Evolutionary conservation across 2,329 filamentous ascomycete species (phyloP), one percentile per base, ranked within the genome.

Genomic region (Lasiodiplodia hormozganensis): DNA sequence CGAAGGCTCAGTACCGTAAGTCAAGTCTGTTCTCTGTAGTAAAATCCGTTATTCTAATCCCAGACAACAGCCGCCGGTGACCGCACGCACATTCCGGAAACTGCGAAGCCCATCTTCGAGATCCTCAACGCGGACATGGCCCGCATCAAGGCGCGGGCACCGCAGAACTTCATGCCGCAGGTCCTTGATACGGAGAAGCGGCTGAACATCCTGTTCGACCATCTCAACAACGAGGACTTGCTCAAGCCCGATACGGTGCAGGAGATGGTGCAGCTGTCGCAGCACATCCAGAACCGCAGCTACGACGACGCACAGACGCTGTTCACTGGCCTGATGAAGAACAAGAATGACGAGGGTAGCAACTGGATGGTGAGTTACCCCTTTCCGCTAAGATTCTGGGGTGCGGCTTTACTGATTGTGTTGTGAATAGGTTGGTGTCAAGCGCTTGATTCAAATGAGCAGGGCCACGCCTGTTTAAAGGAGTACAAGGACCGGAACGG

Each of bases 131-230:
- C 87, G 38, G 95, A 98, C 74, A 94, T 98, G 88, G 90, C 95
- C 74, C 92, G 94, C 40, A 92, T 99, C 67, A 94, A 94, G 69
- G 83, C 89, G 38, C 91, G 93, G 73, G 96, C 96, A 0, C 96
- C 96, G 21, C 85, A 90, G n/a, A 90, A 90, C 18, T 97, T 96
- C 82, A 90, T 92, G 71, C 87, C 90, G 16, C 94, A 98, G 78
- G 94, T 99, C 23, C 92, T 93, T 74, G 96, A 98, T 78, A 96
- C 94, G 2, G 93, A 97, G 78, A 97, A 97, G 82, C 90, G 96
- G 34, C 86, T 99, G 69, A 92, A 92, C 74, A 90, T 97, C 62
- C 84, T 99, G n/a, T 98, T 97, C 78, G 95, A 99, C 77, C 94
- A 97, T 79, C 85, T 99, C 57, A 99, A 98, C 85, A 98, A 98